Evolutionary conservation across 306 rosid genomes (phyloP), one percentile per base, ranked within the genome.

Genomic region (Pachyrhizus erosus): DNA sequence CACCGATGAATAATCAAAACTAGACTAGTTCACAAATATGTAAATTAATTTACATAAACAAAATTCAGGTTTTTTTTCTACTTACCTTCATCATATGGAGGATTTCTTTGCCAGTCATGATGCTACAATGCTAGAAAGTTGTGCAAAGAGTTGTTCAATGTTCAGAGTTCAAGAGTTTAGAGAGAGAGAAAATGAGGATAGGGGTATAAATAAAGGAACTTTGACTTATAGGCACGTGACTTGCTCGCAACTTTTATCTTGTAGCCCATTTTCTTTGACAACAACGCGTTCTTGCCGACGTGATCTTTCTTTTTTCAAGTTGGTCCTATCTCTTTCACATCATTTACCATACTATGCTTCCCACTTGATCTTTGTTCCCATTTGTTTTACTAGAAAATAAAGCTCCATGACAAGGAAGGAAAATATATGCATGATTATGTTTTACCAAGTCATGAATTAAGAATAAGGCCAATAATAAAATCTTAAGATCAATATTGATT

Each of bases 91-190:
- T 87, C 83, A 70, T 77, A 6, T 87, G 82, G 57, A 87, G 84
- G 87, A 87, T 84, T 17, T 87, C 90, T 77, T 40, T 81, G 49
- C 90, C 79, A 12, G 26, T 61, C 87, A 83, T 86, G 83, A 12
- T 77, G 69, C 5, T 75, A 31, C 10, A 14, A 40, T 51, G 45
- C 3, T 27, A 46, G 49, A 24, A 68, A 12, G 48, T 42, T 37
- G 26, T 39, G 49, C 5, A 4, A 40, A 49, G 84, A 75, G 61
- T 14, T 70, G 39, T 75, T 24, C 9, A 58, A 21, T 73, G 26
- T 9, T 10, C 13, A 23, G 23, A 18, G 15, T 58, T 37, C 0
- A 29, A 37, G 66, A 42, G 42, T n/a, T 17, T n/a, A 48, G 76
- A 21, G 49, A 31, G 54, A 82, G 26, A 69, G 26, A 45, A 75